phyloP scores from a whole-genome alignment of 345 rosid species.

The Salix exigua region DNA sequence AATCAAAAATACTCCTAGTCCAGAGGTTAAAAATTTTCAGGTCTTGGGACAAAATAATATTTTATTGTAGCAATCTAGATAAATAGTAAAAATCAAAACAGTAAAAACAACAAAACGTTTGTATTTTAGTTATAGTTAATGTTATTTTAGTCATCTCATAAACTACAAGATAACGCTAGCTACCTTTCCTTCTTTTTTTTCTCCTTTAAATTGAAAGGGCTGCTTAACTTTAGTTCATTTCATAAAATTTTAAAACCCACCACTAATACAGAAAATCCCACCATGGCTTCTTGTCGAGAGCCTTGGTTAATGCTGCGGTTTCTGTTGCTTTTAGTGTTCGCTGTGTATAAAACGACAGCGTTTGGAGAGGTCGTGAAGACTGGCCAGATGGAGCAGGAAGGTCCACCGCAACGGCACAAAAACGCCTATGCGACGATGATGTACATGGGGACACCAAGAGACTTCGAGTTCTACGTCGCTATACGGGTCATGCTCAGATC shows the following conservation, averaged over 20 bases:
- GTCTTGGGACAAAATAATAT: no score
- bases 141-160: background rate
- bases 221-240: background rate
- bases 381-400: background rate
- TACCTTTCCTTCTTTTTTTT: no score
- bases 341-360: constrained; percentile 11
- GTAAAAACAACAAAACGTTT: no score
- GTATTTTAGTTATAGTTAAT: no score
- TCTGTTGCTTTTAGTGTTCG: background rate
- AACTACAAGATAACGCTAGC: background rate
- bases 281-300: background rate
- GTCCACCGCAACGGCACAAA: constrained; percentile 33
- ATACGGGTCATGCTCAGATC: constrained; percentile 91
- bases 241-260: background rate
- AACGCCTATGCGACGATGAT: constrained; percentile 98
- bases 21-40: no score
- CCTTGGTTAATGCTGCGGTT: constrained; percentile 1
- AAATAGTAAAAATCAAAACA: no score
- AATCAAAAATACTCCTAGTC: no score
- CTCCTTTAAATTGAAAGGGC: background rate
- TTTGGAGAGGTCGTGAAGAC: constrained; percentile 12
- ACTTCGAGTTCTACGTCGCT: constrained; percentile 94
- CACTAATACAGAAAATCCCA: background rate
- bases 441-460: constrained; percentile 98
- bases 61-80: no score